Evolutionary conservation across 1,284 basidiomycete species (phyloP), one percentile per base, ranked within the genome.

Genomic region (Boletus albobrunnescens): DNA sequence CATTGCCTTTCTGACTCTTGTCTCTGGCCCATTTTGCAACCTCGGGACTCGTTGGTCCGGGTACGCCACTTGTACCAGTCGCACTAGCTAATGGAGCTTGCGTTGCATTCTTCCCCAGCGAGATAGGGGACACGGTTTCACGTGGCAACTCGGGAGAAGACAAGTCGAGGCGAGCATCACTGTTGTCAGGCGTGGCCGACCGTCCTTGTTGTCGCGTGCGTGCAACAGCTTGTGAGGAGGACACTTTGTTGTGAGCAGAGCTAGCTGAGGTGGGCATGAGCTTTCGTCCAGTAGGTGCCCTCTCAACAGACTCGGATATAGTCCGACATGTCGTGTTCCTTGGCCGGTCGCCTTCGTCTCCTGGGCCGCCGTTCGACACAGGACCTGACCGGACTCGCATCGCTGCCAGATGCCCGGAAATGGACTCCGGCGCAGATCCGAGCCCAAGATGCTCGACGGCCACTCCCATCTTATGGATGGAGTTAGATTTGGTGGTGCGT

Each of bases 121-220:
- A 63, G 19, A 76, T 55, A 0, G 78, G 78, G 3, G 77, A 78
- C 3, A 70, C 56, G 0, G 75, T 72, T 14, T 71, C 72, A 5
- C 57, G 41, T 32, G 75, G 76, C 19, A 81, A 60, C 24, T 77
- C 76, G 3, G 82, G 81, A 30, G 80, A 82, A 11, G 78, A 46
- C 68, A 70, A 17, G 56, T 74, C 60, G 7, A 46, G 42, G 39
- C 47, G 43, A 31, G 46, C 41, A 10, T 61, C 53, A 36, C 14
- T 12, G 19, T 41, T 40, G 14, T 61, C 59, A 1, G 56, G 54
- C 3, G 51, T 58, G 20, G 40, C 37, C 31, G 53, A 50, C 17
- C 50, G 52, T 45, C 19, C 46, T 24, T 47, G 47, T 45, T 41
- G 54, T 17, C 43, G 44, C n/a, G 16, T 40, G 22, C 27, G 36